phyloP scores from a whole-genome alignment of 164 flowering plant species.

The Kalanchoe fedtschenkoi region DNA sequence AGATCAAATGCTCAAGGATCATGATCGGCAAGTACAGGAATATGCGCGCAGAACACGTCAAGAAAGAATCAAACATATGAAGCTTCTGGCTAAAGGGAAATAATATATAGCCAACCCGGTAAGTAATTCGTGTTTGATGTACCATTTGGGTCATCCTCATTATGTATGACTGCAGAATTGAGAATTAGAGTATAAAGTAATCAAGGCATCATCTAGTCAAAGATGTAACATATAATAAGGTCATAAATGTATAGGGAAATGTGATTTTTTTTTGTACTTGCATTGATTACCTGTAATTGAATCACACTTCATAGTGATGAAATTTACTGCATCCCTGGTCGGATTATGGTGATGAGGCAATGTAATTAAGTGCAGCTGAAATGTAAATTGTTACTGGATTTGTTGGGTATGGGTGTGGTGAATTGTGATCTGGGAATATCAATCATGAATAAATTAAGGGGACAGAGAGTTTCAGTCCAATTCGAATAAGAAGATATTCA shows the following conservation, averaged over 20 bases:
- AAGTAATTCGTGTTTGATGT: neutral
- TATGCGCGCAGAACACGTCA: constrained; percentile 31
- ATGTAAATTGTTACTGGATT: no score
- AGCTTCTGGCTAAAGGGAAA: constrained; percentile 7
- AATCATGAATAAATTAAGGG: no score
- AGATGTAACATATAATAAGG: no score
- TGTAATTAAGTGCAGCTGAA: no score
- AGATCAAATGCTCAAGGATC: constrained; percentile 54
- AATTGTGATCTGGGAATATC: no score
- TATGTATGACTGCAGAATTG: neutral
- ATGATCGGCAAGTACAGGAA: constrained; percentile 47
- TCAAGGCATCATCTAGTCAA: neutral
- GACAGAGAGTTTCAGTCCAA: no score
- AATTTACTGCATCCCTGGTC: neutral
- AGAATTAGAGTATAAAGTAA: neutral
- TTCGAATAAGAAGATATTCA: no score
- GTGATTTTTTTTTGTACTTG: neutral
- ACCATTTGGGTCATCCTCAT: no score
- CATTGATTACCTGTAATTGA: neutral
- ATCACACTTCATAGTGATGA: neutral
- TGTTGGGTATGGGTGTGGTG: no score
- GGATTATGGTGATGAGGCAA: no score
- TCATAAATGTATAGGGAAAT: neutral
- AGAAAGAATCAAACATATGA: constrained; percentile 18
- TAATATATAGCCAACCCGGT: neutral